A percentile compares a stretch with the other conserved stretches of the same genome.
These are phyloP conservation scores for Lipomyces orientalis DNA, from an alignment of 805 yeast genomes.

Conservation along the genomic window DNA sequence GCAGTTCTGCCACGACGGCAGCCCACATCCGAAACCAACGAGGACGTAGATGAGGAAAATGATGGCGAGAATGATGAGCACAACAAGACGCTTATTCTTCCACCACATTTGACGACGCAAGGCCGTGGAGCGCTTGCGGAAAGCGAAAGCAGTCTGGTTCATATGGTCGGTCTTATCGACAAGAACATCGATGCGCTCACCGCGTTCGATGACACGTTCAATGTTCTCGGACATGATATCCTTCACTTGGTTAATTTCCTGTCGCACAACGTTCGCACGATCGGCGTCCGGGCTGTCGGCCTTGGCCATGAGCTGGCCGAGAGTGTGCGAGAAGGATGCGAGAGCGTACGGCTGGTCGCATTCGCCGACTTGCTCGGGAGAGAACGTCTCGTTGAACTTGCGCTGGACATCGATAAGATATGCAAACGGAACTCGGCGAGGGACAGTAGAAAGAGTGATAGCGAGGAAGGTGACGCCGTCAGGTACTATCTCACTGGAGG, in stretches of 20 bases:
- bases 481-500: conserved; percentile 38
- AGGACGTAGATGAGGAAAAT: conserved; percentile 35
- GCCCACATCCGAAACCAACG: conserved; percentile 38
- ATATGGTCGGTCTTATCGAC: conserved; percentile 81
- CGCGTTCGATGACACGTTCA: conserved; percentile 73
- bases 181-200: conserved; percentile 72
- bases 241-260: conserved; percentile 68
- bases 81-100: conserved; percentile 34
- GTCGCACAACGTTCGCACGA: conserved; percentile 41
- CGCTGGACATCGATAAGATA: conserved; percentile 39
- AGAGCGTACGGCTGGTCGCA: conserved; percentile 32
- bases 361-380: conserved; percentile 33
- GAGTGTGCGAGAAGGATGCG: conserved; percentile 29
- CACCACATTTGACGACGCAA: conserved; percentile 73
- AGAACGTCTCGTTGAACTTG: conserved; percentile 30
- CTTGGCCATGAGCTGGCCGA: conserved; percentile 32
- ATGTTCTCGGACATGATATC: conserved; percentile 75
- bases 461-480: conserved; percentile 43
- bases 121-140: conserved; percentile 69
- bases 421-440: conserved; percentile 41
- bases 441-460: conserved; percentile 38
- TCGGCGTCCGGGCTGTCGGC: conserved; percentile 22
- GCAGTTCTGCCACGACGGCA: conserved; percentile 38
- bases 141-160: conserved; percentile 68
- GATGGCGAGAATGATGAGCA: conserved; percentile 29